phyloP scores from a whole-genome alignment of 169 alveolate genomes.

The Plasmodium gaboni region DNA sequence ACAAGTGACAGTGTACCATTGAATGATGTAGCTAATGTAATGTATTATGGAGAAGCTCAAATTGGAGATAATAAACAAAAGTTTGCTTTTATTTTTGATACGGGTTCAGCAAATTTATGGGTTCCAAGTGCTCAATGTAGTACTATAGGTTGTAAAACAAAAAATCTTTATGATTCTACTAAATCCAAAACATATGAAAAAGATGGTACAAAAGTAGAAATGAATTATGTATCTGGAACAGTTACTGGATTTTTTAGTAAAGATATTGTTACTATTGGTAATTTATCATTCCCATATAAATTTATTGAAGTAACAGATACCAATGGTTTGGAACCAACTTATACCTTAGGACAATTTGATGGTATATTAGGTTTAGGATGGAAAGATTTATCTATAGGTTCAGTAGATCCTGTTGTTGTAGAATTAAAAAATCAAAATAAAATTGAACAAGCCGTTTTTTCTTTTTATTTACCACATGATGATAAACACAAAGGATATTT shows the following conservation, averaged over 20 bases:
- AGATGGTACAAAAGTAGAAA: constrained; percentile 79
- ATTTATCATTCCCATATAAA: constrained; percentile 42
- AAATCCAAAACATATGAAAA: constrained; percentile 81
- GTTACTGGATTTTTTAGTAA: constrained; percentile 82
- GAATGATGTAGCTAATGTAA: constrained; percentile 23
- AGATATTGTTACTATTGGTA: constrained; percentile 79
- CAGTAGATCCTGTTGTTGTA: constrained; percentile 48
- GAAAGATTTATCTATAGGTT: constrained; percentile 69
- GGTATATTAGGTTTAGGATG: constrained; percentile 80
- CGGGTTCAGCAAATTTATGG: constrained; percentile 89
- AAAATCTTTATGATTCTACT: constrained; percentile 77
- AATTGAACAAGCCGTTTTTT: constrained; percentile 47
- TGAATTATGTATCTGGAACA: constrained; percentile 86
- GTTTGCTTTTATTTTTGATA: constrained; percentile 77
- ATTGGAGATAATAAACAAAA: constrained; percentile 62
- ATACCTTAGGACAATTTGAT: constrained; percentile 27
- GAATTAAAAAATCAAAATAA: constrained; percentile 54
- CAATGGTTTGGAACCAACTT: constrained; percentile 59
- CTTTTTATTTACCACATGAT: constrained; percentile 47
- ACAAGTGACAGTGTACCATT: constrained; percentile 42
- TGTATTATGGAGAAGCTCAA: constrained; percentile 59
- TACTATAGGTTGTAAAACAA: constrained; percentile 75
- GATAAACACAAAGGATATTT: constrained; percentile 37
- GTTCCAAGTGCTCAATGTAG: constrained; percentile 82
- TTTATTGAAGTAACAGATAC: constrained; percentile 78